Percentiles rank a stretch among this genome's conserved stretches.
Conservation (phyloP, 331 rosid genomes). For the Pyrus hybrid region DNA sequence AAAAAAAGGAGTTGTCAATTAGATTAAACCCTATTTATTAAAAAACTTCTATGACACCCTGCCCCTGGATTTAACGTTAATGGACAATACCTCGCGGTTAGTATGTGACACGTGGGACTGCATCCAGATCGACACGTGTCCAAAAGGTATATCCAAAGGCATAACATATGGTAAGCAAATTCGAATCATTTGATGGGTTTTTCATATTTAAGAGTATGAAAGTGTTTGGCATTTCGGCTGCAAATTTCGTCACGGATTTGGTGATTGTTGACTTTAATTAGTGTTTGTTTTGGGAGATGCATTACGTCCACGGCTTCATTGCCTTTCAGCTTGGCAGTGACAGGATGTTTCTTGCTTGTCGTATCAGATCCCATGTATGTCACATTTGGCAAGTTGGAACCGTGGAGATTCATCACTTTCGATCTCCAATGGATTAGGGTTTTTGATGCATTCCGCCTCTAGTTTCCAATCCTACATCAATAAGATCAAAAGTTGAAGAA, state of each 20-base stretch:
- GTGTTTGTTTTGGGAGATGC: neutral
- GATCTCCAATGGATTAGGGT: neutral
- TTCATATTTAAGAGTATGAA: neutral
- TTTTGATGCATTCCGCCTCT: too few species aligned
- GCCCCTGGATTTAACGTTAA: neutral
- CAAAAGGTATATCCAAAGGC: neutral
- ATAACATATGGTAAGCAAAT: neutral
- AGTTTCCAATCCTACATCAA: too few species aligned
- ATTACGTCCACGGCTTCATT: neutral
- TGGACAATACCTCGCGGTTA: neutral
- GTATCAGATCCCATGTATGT: neutral
- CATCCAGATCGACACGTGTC: neutral
- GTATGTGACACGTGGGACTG: neutral
- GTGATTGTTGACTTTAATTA: neutral
- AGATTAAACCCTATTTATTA: too few species aligned
- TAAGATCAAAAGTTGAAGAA: too few species aligned
- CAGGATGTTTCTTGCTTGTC: neutral
- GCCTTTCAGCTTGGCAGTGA: neutral
- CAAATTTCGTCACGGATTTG: neutral
- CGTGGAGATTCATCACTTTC: neutral
- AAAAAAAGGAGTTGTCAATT: too few species aligned
- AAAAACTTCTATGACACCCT: too few species aligned
- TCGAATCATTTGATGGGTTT: neutral
- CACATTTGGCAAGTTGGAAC: neutral
- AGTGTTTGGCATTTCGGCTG: neutral